Percentiles rank a stretch among this genome's conserved stretches.
Conservation (phyloP, 1,139 yeast genomes). For the Yamadazyma conglobata region DNA sequence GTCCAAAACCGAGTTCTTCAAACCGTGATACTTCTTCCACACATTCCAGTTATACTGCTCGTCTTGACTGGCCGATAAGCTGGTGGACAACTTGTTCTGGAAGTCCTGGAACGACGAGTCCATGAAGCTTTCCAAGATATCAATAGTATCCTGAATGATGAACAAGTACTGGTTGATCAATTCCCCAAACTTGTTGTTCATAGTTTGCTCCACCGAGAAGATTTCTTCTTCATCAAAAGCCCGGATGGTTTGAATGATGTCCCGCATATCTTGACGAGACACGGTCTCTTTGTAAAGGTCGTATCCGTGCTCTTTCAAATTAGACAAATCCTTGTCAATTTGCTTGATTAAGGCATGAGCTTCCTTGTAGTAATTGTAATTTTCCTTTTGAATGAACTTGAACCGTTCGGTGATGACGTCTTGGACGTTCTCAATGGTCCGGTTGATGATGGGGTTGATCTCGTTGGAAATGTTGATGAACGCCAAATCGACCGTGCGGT, state of each 20-base stretch:
- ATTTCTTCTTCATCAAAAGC: constrained; percentile 33
- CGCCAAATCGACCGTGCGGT: constrained; percentile 43
- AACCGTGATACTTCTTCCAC: constrained; percentile 63
- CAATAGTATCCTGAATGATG: constrained; percentile 54
- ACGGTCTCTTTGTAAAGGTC: constrained; percentile 26
- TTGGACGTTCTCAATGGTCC: constrained; percentile 29
- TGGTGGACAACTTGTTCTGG: constrained; percentile 30
- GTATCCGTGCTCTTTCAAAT: constrained; percentile 39
- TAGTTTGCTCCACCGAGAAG: constrained; percentile 27
- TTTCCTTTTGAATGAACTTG: constrained; percentile 38
- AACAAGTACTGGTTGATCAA: constrained; percentile 37
- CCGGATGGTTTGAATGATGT: constrained; percentile 38
- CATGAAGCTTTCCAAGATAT: constrained; percentile 68
- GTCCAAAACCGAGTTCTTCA: constrained; percentile 52
- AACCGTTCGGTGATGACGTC: constrained; percentile 39
- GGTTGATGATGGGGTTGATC: constrained; percentile 33
- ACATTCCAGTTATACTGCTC: constrained; percentile 52
- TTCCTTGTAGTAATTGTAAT: constrained; percentile 42
- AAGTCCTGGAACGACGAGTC: constrained; percentile 61
- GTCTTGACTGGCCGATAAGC: constrained; percentile 26
- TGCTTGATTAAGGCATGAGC: constrained; percentile 45
- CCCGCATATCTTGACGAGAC: constrained; percentile 59
- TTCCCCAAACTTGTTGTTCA: constrained; percentile 32
- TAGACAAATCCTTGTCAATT: constrained; percentile 48
- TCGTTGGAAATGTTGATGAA: constrained; percentile 36